Evolutionary conservation across 2,329 filamentous ascomycete species (phyloP).

Genomic region (Pyricularia sp.): DNA sequence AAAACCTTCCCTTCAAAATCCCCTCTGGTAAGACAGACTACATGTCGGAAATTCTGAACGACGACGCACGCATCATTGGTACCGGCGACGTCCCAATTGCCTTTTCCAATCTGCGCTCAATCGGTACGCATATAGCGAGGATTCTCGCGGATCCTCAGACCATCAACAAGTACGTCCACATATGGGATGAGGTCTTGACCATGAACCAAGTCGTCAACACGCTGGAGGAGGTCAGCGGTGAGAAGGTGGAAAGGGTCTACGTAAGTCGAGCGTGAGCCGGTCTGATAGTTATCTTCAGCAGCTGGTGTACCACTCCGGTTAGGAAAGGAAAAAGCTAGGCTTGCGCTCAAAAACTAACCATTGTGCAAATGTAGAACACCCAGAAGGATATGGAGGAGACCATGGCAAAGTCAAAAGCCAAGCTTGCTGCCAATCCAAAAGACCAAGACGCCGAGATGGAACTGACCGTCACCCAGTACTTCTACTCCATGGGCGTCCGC

Average conservation of each 20-base stretch:
- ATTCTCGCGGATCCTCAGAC: slow-evolving; percentile 44
- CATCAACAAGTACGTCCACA: slow-evolving; percentile 40
- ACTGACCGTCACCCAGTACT: slow-evolving; percentile 25
- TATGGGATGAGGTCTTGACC: slow-evolving; percentile 33
- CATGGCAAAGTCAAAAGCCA: neutral
- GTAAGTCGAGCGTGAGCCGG: slow-evolving; percentile 14
- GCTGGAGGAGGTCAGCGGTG: slow-evolving; percentile 37
- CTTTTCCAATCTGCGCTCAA: slow-evolving; percentile 40
- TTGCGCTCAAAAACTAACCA: neutral
- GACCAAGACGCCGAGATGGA: neutral
- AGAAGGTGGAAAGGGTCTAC: slow-evolving; percentile 29
- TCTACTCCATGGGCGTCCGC: slow-evolving; percentile 33
- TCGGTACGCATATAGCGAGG: slow-evolving; percentile 39
- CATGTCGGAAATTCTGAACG: slow-evolving; percentile 20
- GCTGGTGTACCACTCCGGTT: no score
- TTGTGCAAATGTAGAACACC: neutral
- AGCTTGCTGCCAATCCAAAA: neutral
- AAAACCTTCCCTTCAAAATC: slow-evolving; percentile 23
- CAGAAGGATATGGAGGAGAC: neutral
- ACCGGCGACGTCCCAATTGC: slow-evolving; percentile 33
- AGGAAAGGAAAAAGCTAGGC: no score
- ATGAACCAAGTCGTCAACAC: slow-evolving; percentile 35
- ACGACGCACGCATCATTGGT: slow-evolving; percentile 28
- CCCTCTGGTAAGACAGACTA: slow-evolving; percentile 28
- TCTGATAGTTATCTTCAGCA: no score